These are phyloP conservation scores for Neocucurbitaria cava DNA, from an alignment of 2,329 filamentous ascomycete genomes.

Conservation along the genomic window DNA sequence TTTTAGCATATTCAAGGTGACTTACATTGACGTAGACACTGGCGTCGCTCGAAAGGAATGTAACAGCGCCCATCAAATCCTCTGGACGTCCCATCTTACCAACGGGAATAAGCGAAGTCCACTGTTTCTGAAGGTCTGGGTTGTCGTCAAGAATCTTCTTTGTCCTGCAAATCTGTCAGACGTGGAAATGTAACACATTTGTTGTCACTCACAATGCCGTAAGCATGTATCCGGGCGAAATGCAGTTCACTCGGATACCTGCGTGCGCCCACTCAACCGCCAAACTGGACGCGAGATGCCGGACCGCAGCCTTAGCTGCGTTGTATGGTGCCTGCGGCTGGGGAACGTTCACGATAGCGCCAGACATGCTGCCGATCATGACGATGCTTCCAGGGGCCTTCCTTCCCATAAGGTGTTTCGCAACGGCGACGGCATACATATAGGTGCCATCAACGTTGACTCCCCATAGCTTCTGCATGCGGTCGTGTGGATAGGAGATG, in stretches of 20 bases:
- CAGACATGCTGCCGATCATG: conserved; percentile 95
- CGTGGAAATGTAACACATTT: background rate
- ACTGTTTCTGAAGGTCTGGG: conserved; percentile 85
- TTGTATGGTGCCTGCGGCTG: conserved; percentile 95
- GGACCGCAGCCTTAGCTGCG: conserved; percentile 87
- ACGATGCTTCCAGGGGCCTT: conserved; percentile 84
- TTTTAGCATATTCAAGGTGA: background rate
- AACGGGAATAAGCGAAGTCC: conserved; percentile 89
- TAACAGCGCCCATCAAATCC: conserved; percentile 92
- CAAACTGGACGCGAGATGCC: conserved; percentile 84
- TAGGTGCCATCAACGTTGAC: conserved; percentile 96
- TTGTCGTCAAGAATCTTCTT: conserved; percentile 95
- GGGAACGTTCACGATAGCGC: conserved; percentile 90
- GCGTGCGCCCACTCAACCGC: conserved; percentile 93
- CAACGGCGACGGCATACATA: conserved; percentile 82
- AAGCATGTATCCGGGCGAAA: conserved; percentile 95
- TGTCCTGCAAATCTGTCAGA: conserved; percentile 64
- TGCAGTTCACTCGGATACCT: conserved; percentile 92
- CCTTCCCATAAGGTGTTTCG: conserved; percentile 86
- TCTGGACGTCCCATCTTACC: conserved; percentile 93
- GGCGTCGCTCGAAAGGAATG: conserved; percentile 83
- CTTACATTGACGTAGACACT: conserved; percentile 49
- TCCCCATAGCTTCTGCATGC: conserved; percentile 90
- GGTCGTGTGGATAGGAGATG: conserved; percentile 86
- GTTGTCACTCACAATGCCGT: conserved; percentile 76